Base-by-base conservation (phyloP, 176 grass and related monocot species). In the Puya raimondii region DNA sequence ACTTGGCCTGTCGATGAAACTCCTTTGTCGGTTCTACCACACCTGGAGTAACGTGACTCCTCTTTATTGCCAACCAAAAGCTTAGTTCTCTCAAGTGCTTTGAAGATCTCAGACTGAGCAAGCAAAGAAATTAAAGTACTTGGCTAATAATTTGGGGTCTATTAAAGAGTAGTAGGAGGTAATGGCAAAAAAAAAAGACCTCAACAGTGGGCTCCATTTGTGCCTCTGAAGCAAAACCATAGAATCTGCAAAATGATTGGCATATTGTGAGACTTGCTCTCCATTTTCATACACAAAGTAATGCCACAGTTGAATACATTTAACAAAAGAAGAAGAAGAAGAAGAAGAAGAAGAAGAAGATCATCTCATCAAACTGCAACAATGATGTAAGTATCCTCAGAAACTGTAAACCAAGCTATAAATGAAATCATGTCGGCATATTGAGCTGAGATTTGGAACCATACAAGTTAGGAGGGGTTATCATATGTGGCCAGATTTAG, bases 11-110 rank as follows among this genome's bases (percentile, higher is more conserved):
- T 77, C 42, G 93, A 85, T 68, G 93, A 96, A 81, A 96, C 93
- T 66, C 93, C 93, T 74, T 86, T 91, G 71, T 96, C 93, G 23
- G 93, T 96, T 84, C 93, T 96, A 72, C 93, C 93, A 81, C 93
- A 96, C 73, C 93, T 92, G 9, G 86, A 92, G 71, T 96, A 96
- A 72, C 66, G 80, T 13, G 71, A 81, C 64, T 89, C 86, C 68
- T 96, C 73, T 71, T 75, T 96, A 65, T 15, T 77, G 61, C 53
- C 86, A 70, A 92, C 76, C 72, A 92, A 71, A 74, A 96, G 74
- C 48, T 84, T 96, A 74, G 88, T 91, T 88, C 86, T 87, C 75
- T 91, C 86, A 69, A 96, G 65, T 85, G 88, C 88, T 85, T 92
- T 96, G 72, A 96, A 92, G 66, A 96, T 83, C 68, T 96, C 88